Evolutionary conservation across 192 early-diverging fungal genomes (phyloP), one percentile per base, ranked within the genome.

Genomic region (Coemansia sp.): DNA sequence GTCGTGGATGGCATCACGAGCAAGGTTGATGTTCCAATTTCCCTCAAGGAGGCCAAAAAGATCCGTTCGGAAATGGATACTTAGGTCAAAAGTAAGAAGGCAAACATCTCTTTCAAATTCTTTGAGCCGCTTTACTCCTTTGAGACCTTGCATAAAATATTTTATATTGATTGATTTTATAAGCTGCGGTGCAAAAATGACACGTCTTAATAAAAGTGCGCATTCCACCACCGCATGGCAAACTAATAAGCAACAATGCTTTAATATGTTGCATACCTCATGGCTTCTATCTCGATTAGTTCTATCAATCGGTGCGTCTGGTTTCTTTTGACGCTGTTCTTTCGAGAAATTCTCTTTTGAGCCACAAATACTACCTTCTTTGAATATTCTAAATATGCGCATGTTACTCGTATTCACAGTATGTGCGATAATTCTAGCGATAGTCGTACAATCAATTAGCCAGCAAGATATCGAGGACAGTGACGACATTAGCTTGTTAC

Each of bases 1-100:
- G 37, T 80, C 29, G 41, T 64, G 37, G 65, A 69, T 2, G 17
- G 2, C 0, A 74, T 73, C 7, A 12, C 64, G 32, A 50, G 55
- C 0, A 63, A 67, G 4, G 57, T 79, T 19, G 53, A 72, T 11
- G 70, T 63, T 31, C 69, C 68, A 0, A 63, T 85, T 27, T 70
- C 84, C 19, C 60, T 85, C 6, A 63, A 69, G 2, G 69, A 78
- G 23, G 86, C 84, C 36, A 75, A 81, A 74, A 11, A 41, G 34
- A 19, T 64, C 10, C 76, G 84, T 1, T 48, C 73, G 3, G 41
- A 42, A 6, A 42, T 42, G n/a, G n/a, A n/a, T n/a, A n/a, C n/a
- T n/a, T n/a, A n/a, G n/a, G n/a, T n/a, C n/a, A n/a, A n/a, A n/a
- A n/a, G n/a, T n/a, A n/a, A n/a, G 41, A 9, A 9, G 41, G 6